phyloP scores from a whole-genome alignment of 352 stramenopile genomes.

The Phytopythium oedochilum region DNA sequence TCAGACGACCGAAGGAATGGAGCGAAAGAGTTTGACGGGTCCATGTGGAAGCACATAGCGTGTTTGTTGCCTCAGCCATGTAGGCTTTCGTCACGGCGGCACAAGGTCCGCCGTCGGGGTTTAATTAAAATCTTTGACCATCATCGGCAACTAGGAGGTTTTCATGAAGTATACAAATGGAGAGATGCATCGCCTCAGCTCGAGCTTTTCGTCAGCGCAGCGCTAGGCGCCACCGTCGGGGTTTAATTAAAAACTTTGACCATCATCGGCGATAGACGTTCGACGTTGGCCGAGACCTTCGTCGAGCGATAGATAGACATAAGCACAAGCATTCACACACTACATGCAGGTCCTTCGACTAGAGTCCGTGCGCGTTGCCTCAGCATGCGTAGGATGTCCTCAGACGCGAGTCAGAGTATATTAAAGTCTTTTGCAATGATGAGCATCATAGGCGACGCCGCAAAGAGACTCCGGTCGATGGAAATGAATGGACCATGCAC shows the following conservation, averaged over 20 bases:
- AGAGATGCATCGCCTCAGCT: too few species aligned
- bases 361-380: constrained; percentile 22
- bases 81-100: too few species aligned
- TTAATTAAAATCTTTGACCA: background rate
- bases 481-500: constrained; percentile 5
- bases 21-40: too few species aligned
- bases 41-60: too few species aligned
- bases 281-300: too few species aligned
- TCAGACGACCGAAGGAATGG: too few species aligned
- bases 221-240: too few species aligned
- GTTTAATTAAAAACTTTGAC: constrained; percentile 27
- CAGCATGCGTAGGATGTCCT: constrained; percentile 49
- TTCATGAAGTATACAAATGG: too few species aligned
- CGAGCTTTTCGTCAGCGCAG: constrained; percentile 17
- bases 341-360: background rate
- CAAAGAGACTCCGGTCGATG: background rate
- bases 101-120: too few species aligned
- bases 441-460: constrained; percentile 37
- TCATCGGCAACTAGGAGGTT: background rate
- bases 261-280: constrained; percentile 15
- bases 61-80: too few species aligned
- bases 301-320: too few species aligned
- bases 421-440: constrained; percentile 76
- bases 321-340: too few species aligned
- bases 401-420: constrained; percentile 74